phyloP scores from a whole-genome alignment of 2,329 filamentous ascomycete species.

The Colletotrichum agaves region DNA sequence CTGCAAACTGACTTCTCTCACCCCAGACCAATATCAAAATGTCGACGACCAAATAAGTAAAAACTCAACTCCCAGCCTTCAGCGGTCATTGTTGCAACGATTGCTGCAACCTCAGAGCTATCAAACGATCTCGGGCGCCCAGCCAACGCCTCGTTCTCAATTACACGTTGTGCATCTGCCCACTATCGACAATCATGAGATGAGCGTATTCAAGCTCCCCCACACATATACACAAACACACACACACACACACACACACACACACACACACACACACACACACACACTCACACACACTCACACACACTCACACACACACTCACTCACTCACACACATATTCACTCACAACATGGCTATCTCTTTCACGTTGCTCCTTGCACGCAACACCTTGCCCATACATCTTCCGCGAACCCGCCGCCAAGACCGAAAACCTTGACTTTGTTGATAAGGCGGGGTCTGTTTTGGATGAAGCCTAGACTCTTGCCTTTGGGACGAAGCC shows the following conservation, averaged over 20 bases:
- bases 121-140: conserved; percentile 26
- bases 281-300: too few relatives aligned
- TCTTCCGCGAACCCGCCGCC: conserved; percentile 4
- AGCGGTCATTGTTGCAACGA: conserved; percentile 13
- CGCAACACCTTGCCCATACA: neutral
- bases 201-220: neutral
- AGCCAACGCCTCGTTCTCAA: neutral
- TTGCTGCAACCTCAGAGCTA: conserved; percentile 24
- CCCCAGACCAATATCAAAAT: conserved; percentile 9
- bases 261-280: neutral
- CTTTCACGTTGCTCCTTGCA: neutral
- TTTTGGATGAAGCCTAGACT: conserved; percentile 31
- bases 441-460: conserved; percentile 34
- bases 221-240: too few relatives aligned
- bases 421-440: conserved; percentile 17
- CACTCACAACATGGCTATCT: neutral
- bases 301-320: neutral
- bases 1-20: neutral
- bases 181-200: neutral
- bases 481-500: conserved; percentile 22
- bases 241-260: neutral
- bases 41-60: neutral
- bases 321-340: neutral
- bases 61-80: neutral
- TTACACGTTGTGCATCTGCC: conserved; percentile 1